Evolutionary conservation across 148 eudicot species (phyloP), one percentile per base, ranked within the genome.

Genomic region (Camellia japonica): DNA sequence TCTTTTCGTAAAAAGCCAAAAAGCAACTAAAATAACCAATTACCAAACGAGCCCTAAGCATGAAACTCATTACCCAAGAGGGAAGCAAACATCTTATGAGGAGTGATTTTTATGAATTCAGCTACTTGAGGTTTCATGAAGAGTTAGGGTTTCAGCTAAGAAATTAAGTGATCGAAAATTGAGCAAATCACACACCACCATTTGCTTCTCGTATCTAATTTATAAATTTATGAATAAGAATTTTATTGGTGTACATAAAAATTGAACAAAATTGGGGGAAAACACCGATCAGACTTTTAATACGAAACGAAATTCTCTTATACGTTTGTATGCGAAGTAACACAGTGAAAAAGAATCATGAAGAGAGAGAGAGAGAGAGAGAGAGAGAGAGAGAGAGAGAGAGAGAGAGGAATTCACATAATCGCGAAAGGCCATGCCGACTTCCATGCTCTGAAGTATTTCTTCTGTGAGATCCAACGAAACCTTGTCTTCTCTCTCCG

Each of bases 401-500:
- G 62, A 46, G 68, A 13, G 49, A 16, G 12, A 6, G 6, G 65
- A 52, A 47, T 52, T 79, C 81, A 93, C 99, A 79, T 97, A 97
- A 85, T 97, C 99, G 71, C 98, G 98, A 82, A 97, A 97, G 10
- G 95, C 93, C 95, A 94, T 88, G 84, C 98, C 98, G 67, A 97
- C 99, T 90, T 97, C 99, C 99, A 97, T 97, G 87, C 99, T 92
- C 74, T 92, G 97, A 20, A 97, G 80, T 64, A 92, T 97, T 82
- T 97, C 99, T 68, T 94, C 99, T 0, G 91, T 85, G 66, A 92
- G 87, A 67, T 97, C 98, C 83, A 97, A 77, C 1, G 93, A 92
- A 0, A 97, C 97, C 86, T 92, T 94, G 14, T 93, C 95, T 71
- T 93, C 99, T 87, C 86, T 88, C 73, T 91, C 94, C 12, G 87